Evolutionary conservation across 2,329 filamentous ascomycete genomes (phyloP).

Genomic region (Diaporthe sp.): DNA sequence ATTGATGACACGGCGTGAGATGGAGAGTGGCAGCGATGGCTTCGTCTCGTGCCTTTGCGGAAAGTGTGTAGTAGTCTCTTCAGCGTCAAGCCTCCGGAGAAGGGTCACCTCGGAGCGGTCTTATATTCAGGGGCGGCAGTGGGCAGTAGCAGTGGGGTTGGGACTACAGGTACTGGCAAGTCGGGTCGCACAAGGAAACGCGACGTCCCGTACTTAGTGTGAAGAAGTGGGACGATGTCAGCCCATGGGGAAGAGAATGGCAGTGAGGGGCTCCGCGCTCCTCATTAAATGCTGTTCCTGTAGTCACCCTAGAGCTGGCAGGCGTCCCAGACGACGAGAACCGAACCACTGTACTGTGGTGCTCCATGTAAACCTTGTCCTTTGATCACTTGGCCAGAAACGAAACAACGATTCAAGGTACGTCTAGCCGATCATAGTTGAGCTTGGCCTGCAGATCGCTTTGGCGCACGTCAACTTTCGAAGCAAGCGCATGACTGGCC

Average conservation of each 20-base stretch:
- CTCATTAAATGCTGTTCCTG: slow-evolving; percentile 18
- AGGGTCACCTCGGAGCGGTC: background rate
- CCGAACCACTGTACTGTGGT: slow-evolving; percentile 14
- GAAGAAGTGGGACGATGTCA: slow-evolving; percentile 37
- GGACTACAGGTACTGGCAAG: background rate
- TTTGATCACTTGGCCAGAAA: slow-evolving; percentile 22
- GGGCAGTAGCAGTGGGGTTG: background rate
- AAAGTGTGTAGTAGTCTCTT: background rate
- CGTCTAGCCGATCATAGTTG: slow-evolving; percentile 15
- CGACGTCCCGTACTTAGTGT: slow-evolving; percentile 15
- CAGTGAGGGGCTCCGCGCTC: slow-evolving; percentile 23
- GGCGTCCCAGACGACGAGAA: slow-evolving; percentile 7
- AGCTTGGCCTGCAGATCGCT: slow-evolving; percentile 37
- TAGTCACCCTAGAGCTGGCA: slow-evolving; percentile 26
- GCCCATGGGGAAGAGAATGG: slow-evolving; percentile 10
- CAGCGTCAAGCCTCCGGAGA: background rate
- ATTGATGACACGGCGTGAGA: background rate
- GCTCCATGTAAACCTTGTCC: slow-evolving; percentile 21
- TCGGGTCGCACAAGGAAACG: slow-evolving; percentile 30
- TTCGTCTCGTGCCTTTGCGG: background rate
- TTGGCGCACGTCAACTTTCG: slow-evolving; percentile 5
- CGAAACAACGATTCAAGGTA: slow-evolving; percentile 29
- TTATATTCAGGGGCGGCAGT: slow-evolving; percentile 1
- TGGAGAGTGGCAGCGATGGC: background rate
- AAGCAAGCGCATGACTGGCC: slow-evolving; percentile 24